These are phyloP conservation scores for Epicoccum sorghinum DNA, from an alignment of 2,329 filamentous ascomycete genomes.

Conservation along the genomic window DNA sequence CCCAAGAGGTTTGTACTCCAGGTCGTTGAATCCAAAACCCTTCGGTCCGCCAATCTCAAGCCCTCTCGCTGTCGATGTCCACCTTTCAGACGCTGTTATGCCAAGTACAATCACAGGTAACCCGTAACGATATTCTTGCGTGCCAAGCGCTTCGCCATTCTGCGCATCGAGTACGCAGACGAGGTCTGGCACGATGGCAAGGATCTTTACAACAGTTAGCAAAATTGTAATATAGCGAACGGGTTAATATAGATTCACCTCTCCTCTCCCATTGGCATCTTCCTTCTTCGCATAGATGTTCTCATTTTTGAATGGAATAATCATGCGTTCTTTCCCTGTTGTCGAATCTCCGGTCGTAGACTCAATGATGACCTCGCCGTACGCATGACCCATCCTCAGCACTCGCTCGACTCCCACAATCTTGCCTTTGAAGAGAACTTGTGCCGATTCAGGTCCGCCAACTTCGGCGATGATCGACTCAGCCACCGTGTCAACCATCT, in stretches of 20 bases:
- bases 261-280: not conserved
- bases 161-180: conserved; percentile 57
- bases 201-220: conserved; percentile 27
- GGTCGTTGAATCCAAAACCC: conserved; percentile 56
- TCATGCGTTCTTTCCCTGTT: too few species aligned
- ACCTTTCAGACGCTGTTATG: conserved; percentile 60
- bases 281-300: not conserved
- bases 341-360: too few species aligned
- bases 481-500: too few species aligned
- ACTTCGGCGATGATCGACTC: too few species aligned
- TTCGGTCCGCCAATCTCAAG: conserved; percentile 51
- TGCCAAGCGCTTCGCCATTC: conserved; percentile 57
- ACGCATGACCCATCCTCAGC: too few species aligned
- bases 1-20: conserved; percentile 58
- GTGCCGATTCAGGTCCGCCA: too few species aligned
- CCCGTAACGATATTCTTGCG: conserved; percentile 62
- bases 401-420: too few species aligned
- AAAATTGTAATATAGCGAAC: not conserved
- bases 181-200: conserved; percentile 58
- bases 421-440: too few species aligned
- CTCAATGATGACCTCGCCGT: too few species aligned
- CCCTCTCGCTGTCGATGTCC: conserved; percentile 58
- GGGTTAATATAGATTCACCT: not conserved
- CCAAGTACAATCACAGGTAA: conserved; percentile 59
- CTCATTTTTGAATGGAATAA: too few species aligned